Evolutionary conservation across 1,284 basidiomycete genomes (phyloP), one percentile per base, ranked within the genome.

Genomic region (Fomitopsis betulina): DNA sequence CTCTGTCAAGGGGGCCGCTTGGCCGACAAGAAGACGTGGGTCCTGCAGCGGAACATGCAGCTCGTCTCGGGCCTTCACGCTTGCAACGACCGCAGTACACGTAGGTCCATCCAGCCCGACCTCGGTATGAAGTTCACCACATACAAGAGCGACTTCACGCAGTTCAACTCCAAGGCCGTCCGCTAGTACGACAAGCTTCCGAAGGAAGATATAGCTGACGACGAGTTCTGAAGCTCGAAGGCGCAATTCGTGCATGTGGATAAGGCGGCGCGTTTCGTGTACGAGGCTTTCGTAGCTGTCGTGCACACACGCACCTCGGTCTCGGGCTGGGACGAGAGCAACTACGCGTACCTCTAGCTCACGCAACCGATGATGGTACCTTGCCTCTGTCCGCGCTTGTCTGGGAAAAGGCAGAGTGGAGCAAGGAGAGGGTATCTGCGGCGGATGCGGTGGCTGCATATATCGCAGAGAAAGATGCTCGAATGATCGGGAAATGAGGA

Each of bases 241-340:
- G 35, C 35, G 35, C 23, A 50, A 25, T 30, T 25, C 23, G 8
- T 15, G 13, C 19, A 30, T n/a, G 9, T 2, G 3, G 21, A 25
- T 10, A 23, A 30, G 37, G 30, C 23, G 37, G n/a, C 40, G 23
- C 53, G 53, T n/a, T 21, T 54, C 37, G 53, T 54, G n/a, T 39
- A 17, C n/a, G n/a, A 25, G 12, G 53, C 53, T 2, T 39, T 54
- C 12, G 19, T 23, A 3, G 53, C 35, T 12, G 53, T 54, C 19
- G 19, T 40, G 27, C 35, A 42, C 19, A 27, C 39, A 13, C 19
- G 8, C 9, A 39, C 38, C 13, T 21, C 35, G 19, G 40, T 54
- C 27, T 21, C 17, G 25, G 53, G 30, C 8, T 54, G 53, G 53
- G 53, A 54, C 38, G 53, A 54, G 53, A 54, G 42, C 23, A 38